Base-by-base conservation (phyloP, 345 rosid genomes). In the Geranium brycei region DNA sequence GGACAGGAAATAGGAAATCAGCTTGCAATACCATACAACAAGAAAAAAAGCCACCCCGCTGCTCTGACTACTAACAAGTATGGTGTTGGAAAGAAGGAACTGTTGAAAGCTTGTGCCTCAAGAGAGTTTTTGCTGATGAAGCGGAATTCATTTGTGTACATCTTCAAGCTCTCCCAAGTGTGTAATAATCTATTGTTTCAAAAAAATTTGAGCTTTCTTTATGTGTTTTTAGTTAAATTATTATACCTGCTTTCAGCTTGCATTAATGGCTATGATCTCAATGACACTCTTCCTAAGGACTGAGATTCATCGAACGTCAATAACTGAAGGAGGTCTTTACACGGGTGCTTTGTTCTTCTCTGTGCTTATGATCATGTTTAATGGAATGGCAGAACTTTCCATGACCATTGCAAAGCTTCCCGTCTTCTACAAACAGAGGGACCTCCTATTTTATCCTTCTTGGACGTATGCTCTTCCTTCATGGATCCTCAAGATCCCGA, bases 371-470 rank as follows among this genome's bases (percentile, higher is more conserved):
- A 13, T 82, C 61, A 55, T 81, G 55, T 79, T 83, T 65, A 76
- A 78, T 8, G 87, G 87, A 1, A 69, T 74, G 67, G 63, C 84
- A 11, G 86, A 82, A 75, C 64, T 86, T n/a, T 76, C 89, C 5
- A 79, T 86, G 85, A 80, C 87, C 56, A 76, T 86, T 17, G 75
- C 72, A 35, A 84, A 76, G 76, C 92, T 86, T 71, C 89, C 87
- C 7, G 87, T 86, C 38, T 78, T 86, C 67, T 86, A 84, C 77
- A 86, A 86, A 79, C 92, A 86, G 76, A 79, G 92, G 6, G 79
- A 75, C 59, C 72, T 82, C 63, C 64, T 79, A 18, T 86, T 84
- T 71, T 86, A 73, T 66, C 92, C 92, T 7, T 67, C 87, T 1
- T 84, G 89, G 92, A 80, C 84, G 4, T 86, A 77, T 62, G 68